Evolutionary conservation across 805 yeast species (phyloP).

Genomic region (Starmerella floris): DNA sequence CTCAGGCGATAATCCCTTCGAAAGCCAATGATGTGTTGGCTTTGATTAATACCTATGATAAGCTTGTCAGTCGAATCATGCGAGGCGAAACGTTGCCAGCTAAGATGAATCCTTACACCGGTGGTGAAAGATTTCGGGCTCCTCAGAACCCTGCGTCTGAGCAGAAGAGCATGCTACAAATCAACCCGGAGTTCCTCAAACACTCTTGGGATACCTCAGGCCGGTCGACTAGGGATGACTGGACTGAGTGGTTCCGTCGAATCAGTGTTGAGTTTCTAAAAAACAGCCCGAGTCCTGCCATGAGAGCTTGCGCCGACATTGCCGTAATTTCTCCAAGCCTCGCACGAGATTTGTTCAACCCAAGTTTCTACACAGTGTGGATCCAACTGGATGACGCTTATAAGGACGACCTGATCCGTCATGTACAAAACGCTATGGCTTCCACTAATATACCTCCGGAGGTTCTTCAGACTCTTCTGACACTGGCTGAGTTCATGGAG

Average conservation of each 20-base stretch:
- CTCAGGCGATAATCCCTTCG: slow-evolving; percentile 56
- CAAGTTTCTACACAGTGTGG: slow-evolving; percentile 95
- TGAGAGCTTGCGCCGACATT: slow-evolving; percentile 80
- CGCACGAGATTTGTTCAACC: slow-evolving; percentile 76
- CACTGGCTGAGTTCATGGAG: slow-evolving; percentile 91
- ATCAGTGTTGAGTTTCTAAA: slow-evolving; percentile 72
- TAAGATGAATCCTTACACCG: slow-evolving; percentile 39
- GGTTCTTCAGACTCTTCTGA: slow-evolving; percentile 75
- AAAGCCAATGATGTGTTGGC: slow-evolving; percentile 53
- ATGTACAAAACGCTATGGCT: slow-evolving; percentile 74
- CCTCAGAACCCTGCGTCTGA: slow-evolving; percentile 39
- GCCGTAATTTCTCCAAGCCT: slow-evolving; percentile 80
- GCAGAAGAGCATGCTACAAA: slow-evolving; percentile 61
- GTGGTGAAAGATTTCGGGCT: slow-evolving; percentile 33
- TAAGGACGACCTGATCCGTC: slow-evolving; percentile 76
- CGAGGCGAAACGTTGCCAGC: slow-evolving; percentile 81
- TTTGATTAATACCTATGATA: slow-evolving; percentile 48
- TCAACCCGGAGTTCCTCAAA: slow-evolving; percentile 49
- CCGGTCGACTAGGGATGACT: slow-evolving; percentile 81
- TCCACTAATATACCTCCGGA: slow-evolving; percentile 93
- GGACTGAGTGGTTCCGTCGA: slow-evolving; percentile 95
- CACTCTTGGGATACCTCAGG: slow-evolving; percentile 87
- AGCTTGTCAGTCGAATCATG: slow-evolving; percentile 59
- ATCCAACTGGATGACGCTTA: slow-evolving; percentile 74
- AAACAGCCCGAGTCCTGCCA: slow-evolving; percentile 88